Conservation (phyloP, 2,329 filamentous ascomycete species). For the Aspergillus floridensis region DNA sequence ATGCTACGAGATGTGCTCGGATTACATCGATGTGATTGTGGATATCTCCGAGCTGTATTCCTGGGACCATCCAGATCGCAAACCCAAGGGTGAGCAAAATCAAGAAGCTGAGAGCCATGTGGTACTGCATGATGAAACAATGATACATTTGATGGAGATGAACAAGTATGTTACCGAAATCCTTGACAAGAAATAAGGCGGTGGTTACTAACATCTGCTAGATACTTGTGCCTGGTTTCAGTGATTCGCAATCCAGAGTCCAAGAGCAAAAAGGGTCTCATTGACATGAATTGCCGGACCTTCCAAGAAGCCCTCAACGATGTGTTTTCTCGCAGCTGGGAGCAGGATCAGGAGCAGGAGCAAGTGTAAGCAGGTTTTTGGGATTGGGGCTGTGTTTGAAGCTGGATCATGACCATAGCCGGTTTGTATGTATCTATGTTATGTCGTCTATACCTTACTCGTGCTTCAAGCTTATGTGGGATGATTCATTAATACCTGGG, state of each 20-base stretch:
- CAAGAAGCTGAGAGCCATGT: constrained; percentile 62
- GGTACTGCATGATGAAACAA: constrained; percentile 59
- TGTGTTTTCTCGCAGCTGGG: constrained; percentile 56
- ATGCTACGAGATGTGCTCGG: constrained; percentile 96
- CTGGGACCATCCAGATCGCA: constrained; percentile 55
- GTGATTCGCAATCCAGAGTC: constrained; percentile 65
- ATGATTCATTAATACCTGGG: not conserved
- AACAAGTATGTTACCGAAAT: constrained; percentile 54
- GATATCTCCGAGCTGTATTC: constrained; percentile 96
- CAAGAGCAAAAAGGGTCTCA: constrained; percentile 61
- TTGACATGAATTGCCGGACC: constrained; percentile 65
- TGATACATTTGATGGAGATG: constrained; percentile 65
- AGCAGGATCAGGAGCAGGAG: constrained; percentile 32
- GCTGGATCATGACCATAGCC: not conserved
- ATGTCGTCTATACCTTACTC: not conserved
- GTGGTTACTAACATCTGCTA: constrained; percentile 30
- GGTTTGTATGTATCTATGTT: not conserved
- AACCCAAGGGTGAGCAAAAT: constrained; percentile 44
- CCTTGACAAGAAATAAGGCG: not conserved
- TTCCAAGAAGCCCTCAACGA: constrained; percentile 62
- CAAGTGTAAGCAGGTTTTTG: not conserved
- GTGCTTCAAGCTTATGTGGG: not conserved
- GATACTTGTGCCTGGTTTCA: constrained; percentile 63
- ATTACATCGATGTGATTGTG: constrained; percentile 98
- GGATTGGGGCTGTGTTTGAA: not conserved